These are phyloP conservation scores for Entomortierella lignicola DNA, from an alignment of 192 early-diverging fungal genomes.

Conservation along the genomic window DNA sequence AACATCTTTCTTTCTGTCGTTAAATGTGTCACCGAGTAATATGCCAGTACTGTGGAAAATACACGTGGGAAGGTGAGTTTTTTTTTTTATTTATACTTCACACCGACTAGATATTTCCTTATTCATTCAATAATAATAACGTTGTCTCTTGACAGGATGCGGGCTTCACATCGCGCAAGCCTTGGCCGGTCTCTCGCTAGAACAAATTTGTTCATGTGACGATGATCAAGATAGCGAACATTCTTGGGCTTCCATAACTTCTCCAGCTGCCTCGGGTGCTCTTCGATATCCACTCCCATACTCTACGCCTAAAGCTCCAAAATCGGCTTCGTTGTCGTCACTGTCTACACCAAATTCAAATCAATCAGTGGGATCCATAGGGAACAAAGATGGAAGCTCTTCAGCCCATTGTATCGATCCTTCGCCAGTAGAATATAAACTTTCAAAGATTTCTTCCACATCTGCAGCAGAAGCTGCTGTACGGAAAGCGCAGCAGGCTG, in stretches of 20 bases:
- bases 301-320: neutral
- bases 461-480: conserved; percentile 26
- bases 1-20: neutral
- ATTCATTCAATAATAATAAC: no score
- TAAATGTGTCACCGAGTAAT: conserved; percentile 46
- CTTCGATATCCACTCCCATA: conserved; percentile 14
- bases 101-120: no score
- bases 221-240: conserved; percentile 43
- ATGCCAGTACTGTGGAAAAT: conserved; percentile 40
- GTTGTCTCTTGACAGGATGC: conserved; percentile 11
- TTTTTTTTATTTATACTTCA: neutral
- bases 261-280: neutral
- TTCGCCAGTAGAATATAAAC: conserved; percentile 26
- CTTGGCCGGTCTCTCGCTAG: conserved; percentile 30
- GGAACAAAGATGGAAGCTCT: neutral
- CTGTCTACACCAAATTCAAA: neutral
- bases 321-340: neutral
- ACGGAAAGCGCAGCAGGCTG: conserved; percentile 31
- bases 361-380: no score
- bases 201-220: conserved; percentile 45
- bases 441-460: conserved; percentile 37
- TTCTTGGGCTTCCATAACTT: conserved; percentile 15
- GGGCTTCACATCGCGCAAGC: conserved; percentile 46
- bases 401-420: neutral
- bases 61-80: conserved; percentile 46